Percentiles rank a stretch among this genome's conserved stretches.
Evolutionary conservation across 2,329 filamentous ascomycete species (phyloP).

Genomic region (Penicillium sp.): DNA sequence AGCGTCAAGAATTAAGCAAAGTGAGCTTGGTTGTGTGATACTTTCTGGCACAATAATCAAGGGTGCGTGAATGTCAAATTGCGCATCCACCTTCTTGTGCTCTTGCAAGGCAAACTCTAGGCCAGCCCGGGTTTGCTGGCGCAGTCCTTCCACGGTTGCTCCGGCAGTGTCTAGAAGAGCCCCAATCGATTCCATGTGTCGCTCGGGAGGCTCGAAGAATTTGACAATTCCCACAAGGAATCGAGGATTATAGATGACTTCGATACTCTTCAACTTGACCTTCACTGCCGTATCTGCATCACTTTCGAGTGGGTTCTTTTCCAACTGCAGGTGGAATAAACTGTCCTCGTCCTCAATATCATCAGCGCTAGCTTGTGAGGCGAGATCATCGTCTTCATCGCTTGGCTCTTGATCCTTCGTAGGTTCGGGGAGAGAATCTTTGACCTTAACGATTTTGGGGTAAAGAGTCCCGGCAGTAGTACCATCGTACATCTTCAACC

Average conservation of each 20-base stretch:
- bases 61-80: slow-evolving; percentile 91
- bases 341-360: slow-evolving; percentile 61
- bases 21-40: slow-evolving; percentile 74
- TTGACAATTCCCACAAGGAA: slow-evolving; percentile 87
- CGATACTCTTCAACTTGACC: slow-evolving; percentile 89
- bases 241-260: slow-evolving; percentile 95
- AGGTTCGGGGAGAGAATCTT: slow-evolving; percentile 68
- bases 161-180: slow-evolving; percentile 94
- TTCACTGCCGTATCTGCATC: slow-evolving; percentile 88
- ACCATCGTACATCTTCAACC: slow-evolving; percentile 90
- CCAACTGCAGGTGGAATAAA: slow-evolving; percentile 89
- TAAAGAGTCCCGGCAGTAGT: slow-evolving; percentile 89
- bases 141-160: slow-evolving; percentile 88
- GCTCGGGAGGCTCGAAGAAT: slow-evolving; percentile 94
- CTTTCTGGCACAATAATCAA: slow-evolving; percentile 95
- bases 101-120: slow-evolving; percentile 95
- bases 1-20: slow-evolving; percentile 91
- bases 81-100: slow-evolving; percentile 96
- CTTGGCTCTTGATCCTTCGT: slow-evolving; percentile 40
- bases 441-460: slow-evolving; percentile 92
- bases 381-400: slow-evolving; percentile 37
- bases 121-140: slow-evolving; percentile 92
- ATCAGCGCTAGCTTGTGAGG: slow-evolving; percentile 41
- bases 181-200: slow-evolving; percentile 97
- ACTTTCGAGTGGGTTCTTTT: slow-evolving; percentile 91